Base-by-base conservation (phyloP, 2,329 filamentous ascomycete species). In the Hypoxylon sp. region DNA sequence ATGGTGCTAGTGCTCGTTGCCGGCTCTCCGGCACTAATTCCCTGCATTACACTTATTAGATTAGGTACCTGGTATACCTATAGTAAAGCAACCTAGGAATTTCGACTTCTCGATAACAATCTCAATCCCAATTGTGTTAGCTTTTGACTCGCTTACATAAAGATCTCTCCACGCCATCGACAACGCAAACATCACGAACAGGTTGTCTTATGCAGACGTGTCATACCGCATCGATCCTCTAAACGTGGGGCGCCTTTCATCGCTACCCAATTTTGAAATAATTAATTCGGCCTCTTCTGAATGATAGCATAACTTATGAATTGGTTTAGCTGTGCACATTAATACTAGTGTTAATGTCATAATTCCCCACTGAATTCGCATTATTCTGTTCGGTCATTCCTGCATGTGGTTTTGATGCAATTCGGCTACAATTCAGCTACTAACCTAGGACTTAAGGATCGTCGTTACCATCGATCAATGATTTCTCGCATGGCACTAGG, bases 381-480 rank as follows among this genome's bases (percentile, higher is more conserved):
- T 19, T 17, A 17, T 21, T 56, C 17, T 41, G 2, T 57, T 25
- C 5, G 48, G n/a, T 1, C 21, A 34, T 63, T 32, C 28, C 60
- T 60, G n/a, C n/a, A n/a, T n/a, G n/a, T n/a, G 14, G 56, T 67
- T 67, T 67, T 56, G 13, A 28, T 30, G 5, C 46, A 38, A 48
- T 19, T 23, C 23, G 5, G 23, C 43, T 28, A n/a, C n/a, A n/a
- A n/a, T n/a, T n/a, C n/a, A n/a, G n/a, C n/a, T n/a, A n/a, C n/a
- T n/a, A n/a, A n/a, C 5, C 17, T 43, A 38, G n/a, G 23, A 52
- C 45, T 36, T 28, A n/a, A 52, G 5, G 49, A 56, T 67, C 23
- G 38, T 41, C 30, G 46, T 43, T 43, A 10, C 56, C 36, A 28
- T 58, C 17, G 51, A 32, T 28, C 50, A 30, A 38, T 43, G 11